Evolutionary conservation across 257 asterid species (phyloP).

Genomic region (Thymus mandschuricus): DNA sequence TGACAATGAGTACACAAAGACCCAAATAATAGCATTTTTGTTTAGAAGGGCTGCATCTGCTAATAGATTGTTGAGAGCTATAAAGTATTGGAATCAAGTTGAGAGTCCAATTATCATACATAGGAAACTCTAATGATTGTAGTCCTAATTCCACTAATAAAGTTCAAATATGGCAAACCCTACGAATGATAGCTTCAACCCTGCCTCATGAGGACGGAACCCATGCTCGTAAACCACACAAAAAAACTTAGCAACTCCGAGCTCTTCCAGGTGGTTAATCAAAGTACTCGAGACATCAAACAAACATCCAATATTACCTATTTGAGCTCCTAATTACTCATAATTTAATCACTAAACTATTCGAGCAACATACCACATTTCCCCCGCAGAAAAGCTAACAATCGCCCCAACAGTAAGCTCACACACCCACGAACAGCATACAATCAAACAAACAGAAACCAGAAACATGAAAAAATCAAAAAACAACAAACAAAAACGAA

Average conservation of each 20-base stretch:
- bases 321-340: constrained; percentile 1
- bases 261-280: not conserved
- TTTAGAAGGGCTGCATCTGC: constrained; percentile 6
- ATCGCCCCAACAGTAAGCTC: constrained; percentile 13
- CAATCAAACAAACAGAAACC: constrained; percentile 6
- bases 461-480: not conserved
- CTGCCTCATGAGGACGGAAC: not conserved
- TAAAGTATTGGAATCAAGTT: not conserved
- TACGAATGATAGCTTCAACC: not conserved
- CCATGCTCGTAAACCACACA: not conserved
- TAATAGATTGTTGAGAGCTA: not conserved
- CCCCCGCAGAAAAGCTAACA: not conserved
- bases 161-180: not conserved
- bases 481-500: not conserved
- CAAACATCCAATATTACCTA: not conserved
- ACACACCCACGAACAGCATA: constrained; percentile 12
- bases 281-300: not conserved
- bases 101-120: not conserved
- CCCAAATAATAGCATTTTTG: constrained; percentile 1
- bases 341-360: not conserved
- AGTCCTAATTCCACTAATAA: constrained; percentile 2
- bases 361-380: constrained; percentile 19
- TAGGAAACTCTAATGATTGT: not conserved
- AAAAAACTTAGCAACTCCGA: not conserved
- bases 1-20: not conserved